Evolutionary conservation across 108 stramenopile species (phyloP), one percentile per base, ranked within the genome.

Genomic region (Pseudonitzschia pungens): DNA sequence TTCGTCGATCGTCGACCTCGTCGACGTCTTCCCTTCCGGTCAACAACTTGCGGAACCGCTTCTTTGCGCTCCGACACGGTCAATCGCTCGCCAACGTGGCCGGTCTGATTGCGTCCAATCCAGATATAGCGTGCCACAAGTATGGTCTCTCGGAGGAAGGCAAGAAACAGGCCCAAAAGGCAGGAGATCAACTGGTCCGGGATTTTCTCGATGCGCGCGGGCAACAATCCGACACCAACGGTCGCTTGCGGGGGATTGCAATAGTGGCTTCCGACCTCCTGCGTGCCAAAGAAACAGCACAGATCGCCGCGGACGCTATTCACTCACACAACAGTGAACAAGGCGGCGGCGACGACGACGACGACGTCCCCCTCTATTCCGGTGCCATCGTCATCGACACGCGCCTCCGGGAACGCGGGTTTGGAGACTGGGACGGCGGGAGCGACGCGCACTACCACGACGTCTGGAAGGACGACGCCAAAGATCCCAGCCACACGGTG

Each of bases 1-100:
- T 77, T 96, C 97, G 72, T 97, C 96, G 76, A 24, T 54, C 36
- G 36, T 36, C 36, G 36, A 5, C 36, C 7, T 54, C 36, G 36
- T 36, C 36, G 36, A 5, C 36, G 36, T 36, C 36, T 5, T 36
- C 36, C 36, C 36, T 6, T 36, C 36, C 36, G 6, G 36, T 6
- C 36, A 36, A 36, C 6, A 36, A 36, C 36, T 15, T 80, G 12
- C 67, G 4, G 24, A 79, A 87, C 44, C 42, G 65, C 4, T 83
- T 69, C 71, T 92, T 53, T 77, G 92, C 89, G 16, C 79, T 96
- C 22, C 90, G 96, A 15, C 96, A 96, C 76, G 96, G 96, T 10
- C 89, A 94, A 73, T 89, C 88, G 32, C 64, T 87, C 22, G 96
- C 96, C 31, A 96, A 96, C 73, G 93, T 94, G 15, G 84, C 75